Conservation (phyloP, 2,329 filamentous ascomycete species). For the Aspergillus brunneoviolaceus region DNA sequence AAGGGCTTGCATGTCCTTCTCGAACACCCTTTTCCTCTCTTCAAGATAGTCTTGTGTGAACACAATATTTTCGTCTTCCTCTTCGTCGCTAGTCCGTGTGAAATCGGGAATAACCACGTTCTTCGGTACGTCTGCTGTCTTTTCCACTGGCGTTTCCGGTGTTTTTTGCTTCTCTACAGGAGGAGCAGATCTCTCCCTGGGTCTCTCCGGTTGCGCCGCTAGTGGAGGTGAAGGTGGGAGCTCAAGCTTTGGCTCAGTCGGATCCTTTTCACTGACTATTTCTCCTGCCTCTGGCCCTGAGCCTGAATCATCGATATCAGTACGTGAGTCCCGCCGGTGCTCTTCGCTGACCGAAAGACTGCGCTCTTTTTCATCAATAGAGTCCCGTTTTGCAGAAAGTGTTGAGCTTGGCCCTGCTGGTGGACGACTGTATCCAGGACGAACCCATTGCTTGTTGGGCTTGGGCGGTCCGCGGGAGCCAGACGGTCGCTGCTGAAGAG, state of each 20-base stretch:
- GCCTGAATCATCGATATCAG: constrained; percentile 15
- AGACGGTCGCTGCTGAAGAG: constrained; percentile 36
- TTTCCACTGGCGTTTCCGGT: constrained; percentile 1
- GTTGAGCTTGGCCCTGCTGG: constrained; percentile 20
- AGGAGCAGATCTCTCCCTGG: not conserved
- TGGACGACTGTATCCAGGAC: constrained; percentile 34
- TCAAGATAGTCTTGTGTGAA: constrained; percentile 51
- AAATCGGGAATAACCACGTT: constrained; percentile 35
- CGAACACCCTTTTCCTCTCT: constrained; percentile 45
- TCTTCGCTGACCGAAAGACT: constrained; percentile 21
- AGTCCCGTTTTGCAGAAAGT: constrained; percentile 32
- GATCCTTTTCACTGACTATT: constrained; percentile 14
- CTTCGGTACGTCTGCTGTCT: constrained; percentile 7
- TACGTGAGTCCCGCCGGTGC: constrained; percentile 15
- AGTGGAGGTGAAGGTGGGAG: not conserved
- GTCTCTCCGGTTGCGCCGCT: not conserved
- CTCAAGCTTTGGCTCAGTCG: constrained; percentile 2
- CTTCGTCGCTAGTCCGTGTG: constrained; percentile 41
- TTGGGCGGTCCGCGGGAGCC: constrained; percentile 35
- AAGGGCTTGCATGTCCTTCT: constrained; percentile 45
- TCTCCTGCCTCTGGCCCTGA: constrained; percentile 18
- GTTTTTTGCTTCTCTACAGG: not conserved
- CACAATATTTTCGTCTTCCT: constrained; percentile 46
- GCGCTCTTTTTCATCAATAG: constrained; percentile 30
- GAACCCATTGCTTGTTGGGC: constrained; percentile 41